phyloP scores from a whole-genome alignment of 2,329 filamentous ascomycete species.

The Neoascochyta sp. region DNA sequence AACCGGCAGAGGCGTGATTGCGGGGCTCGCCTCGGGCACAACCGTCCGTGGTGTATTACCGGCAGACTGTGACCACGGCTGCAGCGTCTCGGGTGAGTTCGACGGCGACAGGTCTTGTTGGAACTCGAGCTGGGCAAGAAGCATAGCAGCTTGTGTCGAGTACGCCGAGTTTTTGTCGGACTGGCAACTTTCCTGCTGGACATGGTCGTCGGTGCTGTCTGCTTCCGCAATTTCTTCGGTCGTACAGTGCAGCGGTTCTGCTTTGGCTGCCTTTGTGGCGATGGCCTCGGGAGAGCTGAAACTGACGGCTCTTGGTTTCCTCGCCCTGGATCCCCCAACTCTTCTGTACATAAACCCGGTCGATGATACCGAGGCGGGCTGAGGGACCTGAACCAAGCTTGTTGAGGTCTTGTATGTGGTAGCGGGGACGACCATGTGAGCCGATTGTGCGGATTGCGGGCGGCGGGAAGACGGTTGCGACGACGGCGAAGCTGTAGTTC shows the following conservation, averaged over 20 bases:
- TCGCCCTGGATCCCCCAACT: slow-evolving; percentile 8
- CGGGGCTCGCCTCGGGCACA: slow-evolving; percentile 15
- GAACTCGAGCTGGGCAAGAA: slow-evolving; percentile 32
- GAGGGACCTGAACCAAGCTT: slow-evolving; percentile 6
- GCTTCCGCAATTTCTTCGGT: too few relatives aligned
- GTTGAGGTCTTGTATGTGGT: slow-evolving; percentile 6
- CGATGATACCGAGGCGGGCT: slow-evolving; percentile 18
- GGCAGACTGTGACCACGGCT: slow-evolving; percentile 16
- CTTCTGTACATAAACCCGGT: slow-evolving; percentile 28
- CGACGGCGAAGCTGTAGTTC: too few relatives aligned
- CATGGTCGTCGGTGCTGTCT: slow-evolving; percentile 1
- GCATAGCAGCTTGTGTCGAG: slow-evolving; percentile 38
- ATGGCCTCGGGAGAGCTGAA: slow-evolving; percentile 26
- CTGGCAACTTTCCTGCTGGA: slow-evolving; percentile 5
- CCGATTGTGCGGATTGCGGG: slow-evolving; percentile 3
- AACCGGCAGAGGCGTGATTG: slow-evolving; percentile 28
- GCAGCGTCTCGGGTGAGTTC: slow-evolving; percentile 10
- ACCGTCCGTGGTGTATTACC: slow-evolving; percentile 15
- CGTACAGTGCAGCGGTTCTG: too few relatives aligned
- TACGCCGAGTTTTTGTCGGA: slow-evolving; percentile 22
- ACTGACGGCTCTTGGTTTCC: slow-evolving; percentile 18
- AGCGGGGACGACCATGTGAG: slow-evolving; percentile 7
- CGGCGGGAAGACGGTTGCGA: too few relatives aligned
- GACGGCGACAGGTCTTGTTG: slow-evolving; percentile 25
- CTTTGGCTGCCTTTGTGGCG: slow-evolving; percentile 3